phyloP scores from a whole-genome alignment of 2,329 filamentous ascomycete species.

The Botrytis sinoallii region DNA sequence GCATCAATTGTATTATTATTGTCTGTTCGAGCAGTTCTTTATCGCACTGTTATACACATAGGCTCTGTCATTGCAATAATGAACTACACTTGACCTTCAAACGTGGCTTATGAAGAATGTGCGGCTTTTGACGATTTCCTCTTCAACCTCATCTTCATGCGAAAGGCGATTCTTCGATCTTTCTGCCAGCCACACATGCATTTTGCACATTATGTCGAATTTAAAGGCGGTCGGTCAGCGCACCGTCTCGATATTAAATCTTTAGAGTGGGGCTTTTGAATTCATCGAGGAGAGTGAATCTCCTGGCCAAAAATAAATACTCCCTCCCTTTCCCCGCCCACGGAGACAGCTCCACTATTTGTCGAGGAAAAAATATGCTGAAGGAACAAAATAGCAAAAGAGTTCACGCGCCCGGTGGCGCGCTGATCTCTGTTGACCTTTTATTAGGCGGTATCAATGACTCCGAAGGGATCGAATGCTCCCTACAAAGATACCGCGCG shows the following conservation, averaged over 20 bases:
- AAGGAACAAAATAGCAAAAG: background rate
- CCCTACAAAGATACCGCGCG: conserved; percentile 1
- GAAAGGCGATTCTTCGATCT: background rate
- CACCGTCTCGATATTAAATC: background rate
- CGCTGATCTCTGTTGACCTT: background rate
- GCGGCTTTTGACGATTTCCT: too few species aligned
- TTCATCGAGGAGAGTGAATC: background rate
- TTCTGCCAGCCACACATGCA: background rate
- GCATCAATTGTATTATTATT: background rate
- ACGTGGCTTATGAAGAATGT: background rate
- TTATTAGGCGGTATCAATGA: background rate
- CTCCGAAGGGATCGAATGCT: conserved; percentile 8
- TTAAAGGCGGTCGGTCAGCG: background rate
- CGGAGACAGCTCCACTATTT: background rate
- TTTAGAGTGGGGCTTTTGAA: background rate
- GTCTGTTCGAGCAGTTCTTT: background rate
- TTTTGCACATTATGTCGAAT: background rate
- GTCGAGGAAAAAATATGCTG: background rate
- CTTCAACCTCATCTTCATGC: too few species aligned
- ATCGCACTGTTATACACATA: background rate
- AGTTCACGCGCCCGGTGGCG: background rate
- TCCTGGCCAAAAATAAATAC: background rate
- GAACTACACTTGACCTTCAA: background rate
- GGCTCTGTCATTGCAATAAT: background rate
- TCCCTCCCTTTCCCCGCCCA: background rate